Percentiles rank a stretch among this genome's conserved stretches.
phyloP scores from a whole-genome alignment of 2,329 filamentous ascomycete genomes.

The Monilinia vaccinii-corymbosi region DNA sequence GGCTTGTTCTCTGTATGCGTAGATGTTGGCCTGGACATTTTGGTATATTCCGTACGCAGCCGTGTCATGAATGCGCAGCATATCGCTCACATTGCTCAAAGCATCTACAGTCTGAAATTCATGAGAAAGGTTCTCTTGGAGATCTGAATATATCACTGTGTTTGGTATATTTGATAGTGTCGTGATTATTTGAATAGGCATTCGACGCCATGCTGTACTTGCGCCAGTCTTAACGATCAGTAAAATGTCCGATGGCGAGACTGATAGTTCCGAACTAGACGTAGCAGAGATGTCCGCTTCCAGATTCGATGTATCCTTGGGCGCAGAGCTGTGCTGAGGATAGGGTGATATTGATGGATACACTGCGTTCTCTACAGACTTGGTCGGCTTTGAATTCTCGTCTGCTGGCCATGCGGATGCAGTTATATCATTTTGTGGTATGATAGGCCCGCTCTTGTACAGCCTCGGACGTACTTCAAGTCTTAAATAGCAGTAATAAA shows the following conservation, averaged over 20 bases:
- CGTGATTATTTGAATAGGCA: constrained; percentile 11
- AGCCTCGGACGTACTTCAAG: not conserved
- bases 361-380: not conserved
- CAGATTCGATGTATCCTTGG: not conserved
- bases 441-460: not conserved
- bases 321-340: not conserved
- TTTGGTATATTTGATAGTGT: not conserved
- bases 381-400: not conserved
- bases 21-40: not conserved
- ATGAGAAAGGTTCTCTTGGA: not conserved
- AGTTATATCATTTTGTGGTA: not conserved
- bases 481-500: constrained; percentile 1
- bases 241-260: constrained; percentile 8
- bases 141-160: not conserved
- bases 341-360: not conserved
- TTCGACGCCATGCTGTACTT: constrained; percentile 10
- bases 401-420: not conserved
- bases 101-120: not conserved
- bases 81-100: constrained; percentile 6
- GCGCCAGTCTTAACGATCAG: constrained; percentile 13
- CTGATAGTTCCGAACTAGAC: not conserved
- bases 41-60: not conserved
- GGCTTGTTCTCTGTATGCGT: constrained; percentile 10
- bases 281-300: not conserved
- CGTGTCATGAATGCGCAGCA: constrained; percentile 3